These are phyloP conservation scores for Thraustochytrium sp. DNA, from an alignment of 352 stramenopile genomes.

Conservation along the genomic window DNA sequence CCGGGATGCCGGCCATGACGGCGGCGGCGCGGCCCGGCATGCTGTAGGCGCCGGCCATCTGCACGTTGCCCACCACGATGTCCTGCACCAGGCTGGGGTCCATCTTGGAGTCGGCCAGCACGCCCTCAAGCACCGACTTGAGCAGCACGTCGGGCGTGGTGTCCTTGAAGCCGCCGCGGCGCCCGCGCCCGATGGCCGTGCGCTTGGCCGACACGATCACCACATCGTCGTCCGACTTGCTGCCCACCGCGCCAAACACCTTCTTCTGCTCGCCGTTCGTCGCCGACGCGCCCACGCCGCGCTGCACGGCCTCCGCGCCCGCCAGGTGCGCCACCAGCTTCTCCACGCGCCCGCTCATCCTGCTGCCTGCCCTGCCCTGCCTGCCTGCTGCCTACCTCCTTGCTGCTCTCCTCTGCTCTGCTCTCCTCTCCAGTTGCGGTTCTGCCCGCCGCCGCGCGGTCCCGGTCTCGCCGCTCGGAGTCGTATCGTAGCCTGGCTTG, in stretches of 20 bases:
- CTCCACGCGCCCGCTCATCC: not conserved
- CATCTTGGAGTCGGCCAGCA: conserved; percentile 72
- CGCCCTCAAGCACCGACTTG: conserved; percentile 63
- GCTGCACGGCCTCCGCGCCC: not conserved
- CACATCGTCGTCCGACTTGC: conserved; percentile 28
- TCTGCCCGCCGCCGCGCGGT: too few relatives aligned
- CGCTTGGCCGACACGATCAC: conserved; percentile 40
- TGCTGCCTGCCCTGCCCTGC: not conserved
- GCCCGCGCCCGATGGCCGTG: conserved; percentile 24
- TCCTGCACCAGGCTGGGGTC: conserved; percentile 67
- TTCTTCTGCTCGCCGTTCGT: conserved; percentile 7
- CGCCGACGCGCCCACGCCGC: not conserved
- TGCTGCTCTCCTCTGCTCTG: not conserved
- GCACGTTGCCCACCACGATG: conserved; percentile 74
- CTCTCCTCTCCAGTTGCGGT: too few relatives aligned
- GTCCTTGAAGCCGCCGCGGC: conserved; percentile 75
- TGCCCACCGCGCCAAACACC: conserved; percentile 32
- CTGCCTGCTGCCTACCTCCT: not conserved
- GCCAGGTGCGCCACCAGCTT: conserved; percentile 22
- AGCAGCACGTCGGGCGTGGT: conserved; percentile 81
- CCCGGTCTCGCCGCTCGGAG: too few relatives aligned
- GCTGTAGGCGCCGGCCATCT: conserved; percentile 67
- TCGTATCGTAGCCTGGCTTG: too few relatives aligned
- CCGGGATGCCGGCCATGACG: conserved; percentile 66
- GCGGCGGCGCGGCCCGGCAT: conserved; percentile 71